Conservation (phyloP, 495 filamentous ascomycete genomes). For the Talaromyces wortmannii region DNA sequence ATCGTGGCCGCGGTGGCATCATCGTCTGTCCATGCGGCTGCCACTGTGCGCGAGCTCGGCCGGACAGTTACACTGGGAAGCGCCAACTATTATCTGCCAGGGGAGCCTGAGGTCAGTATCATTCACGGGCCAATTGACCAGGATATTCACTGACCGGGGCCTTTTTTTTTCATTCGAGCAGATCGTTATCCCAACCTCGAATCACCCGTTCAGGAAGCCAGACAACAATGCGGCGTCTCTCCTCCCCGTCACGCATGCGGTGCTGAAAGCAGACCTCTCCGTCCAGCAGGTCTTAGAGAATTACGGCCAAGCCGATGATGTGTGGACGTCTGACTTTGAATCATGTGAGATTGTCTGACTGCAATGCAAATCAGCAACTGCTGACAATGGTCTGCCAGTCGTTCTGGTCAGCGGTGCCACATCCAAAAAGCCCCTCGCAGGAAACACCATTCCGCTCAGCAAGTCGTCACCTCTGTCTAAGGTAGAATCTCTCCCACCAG, state of each 20-base stretch:
- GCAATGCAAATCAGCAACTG: too few species aligned
- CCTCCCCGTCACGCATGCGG: not conserved
- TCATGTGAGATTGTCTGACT: too few species aligned
- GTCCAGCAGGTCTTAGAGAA: not conserved
- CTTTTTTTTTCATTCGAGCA: not conserved
- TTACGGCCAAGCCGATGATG: not conserved
- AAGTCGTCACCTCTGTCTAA: too few species aligned
- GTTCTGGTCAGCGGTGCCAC: too few species aligned
- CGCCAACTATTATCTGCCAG: not conserved
- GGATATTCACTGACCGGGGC: not conserved
- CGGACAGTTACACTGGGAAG: not conserved
- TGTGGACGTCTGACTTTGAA: not conserved
- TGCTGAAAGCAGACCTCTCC: not conserved
- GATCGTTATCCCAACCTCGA: not conserved
- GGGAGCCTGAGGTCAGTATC: not conserved
- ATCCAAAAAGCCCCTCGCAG: too few species aligned
- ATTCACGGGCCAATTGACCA: not conserved
- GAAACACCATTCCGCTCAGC: too few species aligned
- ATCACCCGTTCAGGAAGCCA: not conserved
- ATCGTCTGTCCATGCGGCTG: not conserved
- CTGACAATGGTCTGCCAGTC: too few species aligned
- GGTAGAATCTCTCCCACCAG: constrained; percentile 13
- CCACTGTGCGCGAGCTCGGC: not conserved
- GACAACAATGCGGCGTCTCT: not conserved
- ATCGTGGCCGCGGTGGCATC: not conserved